Evolutionary conservation across 1,284 basidiomycete genomes (phyloP).

Genomic region (Agroathelia rolfsii): DNA sequence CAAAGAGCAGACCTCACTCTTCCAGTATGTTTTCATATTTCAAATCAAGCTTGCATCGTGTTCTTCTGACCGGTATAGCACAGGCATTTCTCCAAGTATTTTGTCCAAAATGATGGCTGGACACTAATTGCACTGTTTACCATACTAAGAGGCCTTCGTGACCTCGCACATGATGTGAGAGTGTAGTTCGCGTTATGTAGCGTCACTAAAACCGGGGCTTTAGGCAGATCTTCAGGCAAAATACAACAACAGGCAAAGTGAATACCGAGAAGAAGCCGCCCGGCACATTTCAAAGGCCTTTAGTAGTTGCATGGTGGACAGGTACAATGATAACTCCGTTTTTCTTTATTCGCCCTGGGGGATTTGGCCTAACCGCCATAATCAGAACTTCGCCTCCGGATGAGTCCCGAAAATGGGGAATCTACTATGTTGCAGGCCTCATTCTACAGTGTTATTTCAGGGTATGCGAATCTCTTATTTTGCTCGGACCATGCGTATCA

Average conservation of each 20-base stretch:
- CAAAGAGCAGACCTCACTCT: slow-evolving; percentile 42
- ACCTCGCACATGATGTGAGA: slow-evolving; percentile 66
- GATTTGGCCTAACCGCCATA: slow-evolving; percentile 4
- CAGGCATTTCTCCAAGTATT: slow-evolving; percentile 69
- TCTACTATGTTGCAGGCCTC: slow-evolving; percentile 89
- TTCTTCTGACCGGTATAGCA: slow-evolving; percentile 2
- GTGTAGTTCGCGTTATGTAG: not conserved
- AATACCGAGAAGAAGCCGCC: slow-evolving; percentile 86
- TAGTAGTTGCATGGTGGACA: slow-evolving; percentile 81
- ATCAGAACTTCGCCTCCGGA: slow-evolving; percentile 51
- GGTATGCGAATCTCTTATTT: slow-evolving; percentile 33
- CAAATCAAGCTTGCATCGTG: slow-evolving; percentile 1
- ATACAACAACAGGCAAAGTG: slow-evolving; percentile 48
- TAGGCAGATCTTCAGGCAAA: slow-evolving; percentile 63
- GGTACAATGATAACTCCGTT: too few species aligned
- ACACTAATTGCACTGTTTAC: slow-evolving; percentile 73
- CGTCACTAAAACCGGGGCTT: not conserved
- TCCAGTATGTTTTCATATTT: not conserved
- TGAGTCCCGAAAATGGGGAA: slow-evolving; percentile 85
- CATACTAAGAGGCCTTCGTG: slow-evolving; percentile 68
- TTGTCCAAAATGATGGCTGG: slow-evolving; percentile 73
- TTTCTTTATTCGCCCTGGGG: not conserved
- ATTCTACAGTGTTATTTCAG: slow-evolving; percentile 94
- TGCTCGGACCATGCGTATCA: slow-evolving; percentile 4
- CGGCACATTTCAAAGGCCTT: slow-evolving; percentile 89